A percentile compares a stretch with the other conserved stretches of the same genome.
Evolutionary conservation across 208 protist genomes (phyloP).

Genomic region (Trypanosomatidae sp.): DNA sequence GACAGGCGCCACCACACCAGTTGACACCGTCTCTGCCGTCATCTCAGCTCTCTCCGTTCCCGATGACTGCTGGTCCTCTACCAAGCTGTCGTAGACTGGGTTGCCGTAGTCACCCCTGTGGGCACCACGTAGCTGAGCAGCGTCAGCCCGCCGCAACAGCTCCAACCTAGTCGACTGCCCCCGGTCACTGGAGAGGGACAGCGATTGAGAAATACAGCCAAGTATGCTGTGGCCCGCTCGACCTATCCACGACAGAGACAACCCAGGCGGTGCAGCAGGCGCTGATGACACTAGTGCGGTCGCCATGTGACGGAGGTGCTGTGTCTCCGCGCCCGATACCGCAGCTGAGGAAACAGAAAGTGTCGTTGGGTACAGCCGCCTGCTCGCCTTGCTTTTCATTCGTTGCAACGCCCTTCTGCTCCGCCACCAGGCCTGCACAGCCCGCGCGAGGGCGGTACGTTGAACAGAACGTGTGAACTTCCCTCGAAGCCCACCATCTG

Average conservation of each 20-base stretch:
- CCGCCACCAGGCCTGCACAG: slow-evolving; percentile 23
- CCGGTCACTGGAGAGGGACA: slow-evolving; percentile 13
- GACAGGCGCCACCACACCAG: not conserved
- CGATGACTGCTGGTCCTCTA: not conserved
- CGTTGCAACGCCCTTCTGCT: not conserved
- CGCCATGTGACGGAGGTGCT: not conserved
- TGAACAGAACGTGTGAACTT: not conserved
- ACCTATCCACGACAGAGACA: slow-evolving; percentile 8
- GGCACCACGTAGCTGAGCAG: not conserved
- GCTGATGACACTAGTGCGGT: not conserved
- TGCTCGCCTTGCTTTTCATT: not conserved
- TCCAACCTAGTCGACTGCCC: slow-evolving; percentile 1
- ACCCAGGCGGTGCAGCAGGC: not conserved
- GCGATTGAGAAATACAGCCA: slow-evolving; percentile 11
- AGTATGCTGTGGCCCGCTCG: slow-evolving; percentile 3
- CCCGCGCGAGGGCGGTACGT: slow-evolving; percentile 1
- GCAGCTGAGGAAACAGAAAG: not conserved
- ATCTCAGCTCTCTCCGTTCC: not conserved
- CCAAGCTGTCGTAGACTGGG: not conserved
- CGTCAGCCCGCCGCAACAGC: slow-evolving; percentile 1
- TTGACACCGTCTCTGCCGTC: not conserved
- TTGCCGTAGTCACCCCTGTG: not conserved
- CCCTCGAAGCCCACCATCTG: not conserved
- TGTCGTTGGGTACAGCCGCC: not conserved
- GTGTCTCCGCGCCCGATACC: not conserved